These are phyloP conservation scores for Wickerhamiella kazuoi DNA, from an alignment of 805 yeast species.

Conservation along the genomic window DNA sequence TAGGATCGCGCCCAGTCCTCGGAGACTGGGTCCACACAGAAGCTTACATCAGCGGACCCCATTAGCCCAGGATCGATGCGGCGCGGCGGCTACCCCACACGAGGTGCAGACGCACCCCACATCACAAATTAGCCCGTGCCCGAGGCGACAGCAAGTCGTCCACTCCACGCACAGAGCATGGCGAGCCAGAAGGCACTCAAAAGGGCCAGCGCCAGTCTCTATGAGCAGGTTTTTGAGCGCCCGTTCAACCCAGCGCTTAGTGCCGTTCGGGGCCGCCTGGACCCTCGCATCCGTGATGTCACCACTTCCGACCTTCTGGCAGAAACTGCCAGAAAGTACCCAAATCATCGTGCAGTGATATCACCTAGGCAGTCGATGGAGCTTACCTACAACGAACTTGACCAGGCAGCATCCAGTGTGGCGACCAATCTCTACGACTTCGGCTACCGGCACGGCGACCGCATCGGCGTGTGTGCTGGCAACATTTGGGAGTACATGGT, in stretches of 20 bases:
- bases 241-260: background rate
- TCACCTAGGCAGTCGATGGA: slow-evolving; percentile 11
- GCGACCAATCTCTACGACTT: slow-evolving; percentile 12
- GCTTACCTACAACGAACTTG: slow-evolving; percentile 11
- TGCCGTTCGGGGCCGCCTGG: background rate
- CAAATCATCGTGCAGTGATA: slow-evolving; percentile 11
- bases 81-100: too few species aligned
- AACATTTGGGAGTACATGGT: slow-evolving; percentile 18
- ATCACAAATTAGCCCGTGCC: too few species aligned
- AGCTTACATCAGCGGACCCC: too few species aligned
- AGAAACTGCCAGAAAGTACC: slow-evolving; percentile 7
- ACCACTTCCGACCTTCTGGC: slow-evolving; percentile 4
- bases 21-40: too few species aligned
- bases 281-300: background rate
- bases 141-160: too few species aligned
- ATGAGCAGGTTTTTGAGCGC: background rate
- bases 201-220: too few species aligned
- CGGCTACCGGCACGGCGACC: slow-evolving; percentile 12
- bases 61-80: too few species aligned
- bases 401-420: slow-evolving; percentile 7
- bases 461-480: slow-evolving; percentile 17
- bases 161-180: too few species aligned
- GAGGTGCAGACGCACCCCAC: too few species aligned
- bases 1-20: too few species aligned
- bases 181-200: too few species aligned